phyloP scores from a whole-genome alignment of 768 basidiomycete species.

The Rhizopogon vinicolor region DNA sequence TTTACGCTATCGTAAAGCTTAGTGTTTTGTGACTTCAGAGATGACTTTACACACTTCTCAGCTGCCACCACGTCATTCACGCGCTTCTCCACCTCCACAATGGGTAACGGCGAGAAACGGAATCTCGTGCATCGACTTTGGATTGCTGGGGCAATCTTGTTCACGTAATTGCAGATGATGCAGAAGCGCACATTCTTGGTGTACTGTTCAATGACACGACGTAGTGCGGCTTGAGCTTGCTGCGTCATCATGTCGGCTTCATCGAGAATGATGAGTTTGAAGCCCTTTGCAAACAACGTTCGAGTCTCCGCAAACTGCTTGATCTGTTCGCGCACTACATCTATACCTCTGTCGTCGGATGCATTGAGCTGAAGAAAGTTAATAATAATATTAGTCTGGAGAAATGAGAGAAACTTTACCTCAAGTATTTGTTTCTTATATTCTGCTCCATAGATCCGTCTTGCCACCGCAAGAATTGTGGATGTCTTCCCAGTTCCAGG shows the following conservation, averaged over 20 bases:
- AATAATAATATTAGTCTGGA: background rate
- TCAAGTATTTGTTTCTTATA: slow-evolving; percentile 93
- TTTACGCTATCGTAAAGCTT: slow-evolving; percentile 58
- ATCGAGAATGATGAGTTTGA: slow-evolving; percentile 96
- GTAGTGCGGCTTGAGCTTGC: slow-evolving; percentile 92
- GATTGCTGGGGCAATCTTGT: slow-evolving; percentile 97
- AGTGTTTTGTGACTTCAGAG: background rate
- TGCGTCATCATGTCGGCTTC: slow-evolving; percentile 99
- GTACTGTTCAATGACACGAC: slow-evolving; percentile 97
- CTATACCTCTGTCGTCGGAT: slow-evolving; percentile 97
- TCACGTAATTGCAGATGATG: slow-evolving; percentile 99
- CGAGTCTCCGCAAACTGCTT: slow-evolving; percentile 98
- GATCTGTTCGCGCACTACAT: slow-evolving; percentile 97
- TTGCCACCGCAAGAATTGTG: slow-evolving; percentile 92
- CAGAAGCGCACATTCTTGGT: slow-evolving; percentile 99
- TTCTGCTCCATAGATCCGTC: slow-evolving; percentile 85
- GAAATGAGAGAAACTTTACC: slow-evolving; percentile 33
- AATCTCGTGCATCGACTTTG: slow-evolving; percentile 98
- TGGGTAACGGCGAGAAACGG: slow-evolving; percentile 90
- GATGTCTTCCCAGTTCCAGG: slow-evolving; percentile 99
- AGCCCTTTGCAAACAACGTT: slow-evolving; percentile 87
- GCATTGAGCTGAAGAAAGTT: slow-evolving; percentile 73
- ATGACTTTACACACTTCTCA: slow-evolving; percentile 60
- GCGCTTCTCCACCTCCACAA: slow-evolving; percentile 79
- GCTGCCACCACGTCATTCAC: slow-evolving; percentile 72